Base-by-base conservation (phyloP, 2,329 filamentous ascomycete genomes). In the Botrytis fragariae region DNA sequence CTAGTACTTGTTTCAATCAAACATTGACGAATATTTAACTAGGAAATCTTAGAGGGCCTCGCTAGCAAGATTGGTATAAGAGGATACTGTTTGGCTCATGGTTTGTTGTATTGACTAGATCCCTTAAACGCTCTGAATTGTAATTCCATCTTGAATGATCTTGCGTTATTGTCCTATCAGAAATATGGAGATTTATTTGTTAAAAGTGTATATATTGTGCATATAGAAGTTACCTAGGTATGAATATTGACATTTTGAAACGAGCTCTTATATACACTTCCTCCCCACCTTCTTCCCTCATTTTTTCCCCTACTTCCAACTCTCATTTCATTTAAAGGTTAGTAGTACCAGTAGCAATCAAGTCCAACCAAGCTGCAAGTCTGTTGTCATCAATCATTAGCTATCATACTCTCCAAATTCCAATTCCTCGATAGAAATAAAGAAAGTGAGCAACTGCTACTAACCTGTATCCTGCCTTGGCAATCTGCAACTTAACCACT, bases 281-380 rank as follows among this genome's bases (percentile, higher is more conserved):
- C 51, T 45, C n/a, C 10, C 63, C 14, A 1, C 18, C 1, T 16
- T 32, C 6, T 20, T 3, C 29, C 3, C 29, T 16, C n/a, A 22
- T 22, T 57, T 29, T 16, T 16, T 5, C 25, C 42, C 42, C 4
- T 10, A 18, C 8, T 57, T 8, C 14, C 44, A 68, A 35, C 22
- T 32, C 18, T n/a, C 14, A 7, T 2, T 39, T 64, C 22, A 32
- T 32, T 69, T 48, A 72, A 9, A 72, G 63, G 18, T 29, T 51
- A 59, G 74, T 75, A 14, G 54, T 74, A 7, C 77, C 77, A 14
- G 76, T 77, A 9, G 84, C 88, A 77, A 92, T 89, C 77, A 86
- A 82, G 78, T 92, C 89, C 75, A 93, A 82, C 89, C 89, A 93
- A n/a, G 87, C 87, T 2, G 89, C 91, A 79, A 93, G 74, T 63